Evolutionary conservation across 257 asterid species (phyloP).

Genomic region (Coffea eugenioides): DNA sequence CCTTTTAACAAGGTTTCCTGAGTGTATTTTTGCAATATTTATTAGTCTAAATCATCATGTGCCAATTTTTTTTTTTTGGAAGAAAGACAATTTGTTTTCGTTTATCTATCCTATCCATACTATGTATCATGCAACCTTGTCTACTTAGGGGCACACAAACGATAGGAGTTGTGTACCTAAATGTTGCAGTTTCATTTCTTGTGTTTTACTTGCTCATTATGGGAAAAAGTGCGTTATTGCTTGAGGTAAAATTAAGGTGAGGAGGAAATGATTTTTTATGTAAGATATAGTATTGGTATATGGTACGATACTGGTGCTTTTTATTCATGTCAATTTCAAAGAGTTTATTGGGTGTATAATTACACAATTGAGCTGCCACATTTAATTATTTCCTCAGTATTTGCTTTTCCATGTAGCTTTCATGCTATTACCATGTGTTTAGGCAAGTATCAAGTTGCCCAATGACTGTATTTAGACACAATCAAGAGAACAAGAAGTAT

Average conservation of each 20-base stretch:
- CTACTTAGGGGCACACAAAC: neutral
- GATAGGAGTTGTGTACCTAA: neutral
- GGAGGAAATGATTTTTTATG: neutral
- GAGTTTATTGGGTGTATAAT: neutral
- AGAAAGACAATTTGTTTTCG: neutral
- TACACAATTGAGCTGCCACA: neutral
- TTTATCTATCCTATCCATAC: neutral
- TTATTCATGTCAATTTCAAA: neutral
- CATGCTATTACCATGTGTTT: neutral
- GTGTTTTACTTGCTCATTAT: neutral
- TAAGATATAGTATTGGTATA: too few species aligned
- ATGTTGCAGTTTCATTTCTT: neutral
- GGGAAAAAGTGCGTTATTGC: neutral
- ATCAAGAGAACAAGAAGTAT: too few species aligned
- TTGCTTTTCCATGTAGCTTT: slow-evolving; percentile 6
- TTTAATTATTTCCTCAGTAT: neutral
- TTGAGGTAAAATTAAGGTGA: neutral
- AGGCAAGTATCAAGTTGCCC: neutral
- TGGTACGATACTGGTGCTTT: neutral
- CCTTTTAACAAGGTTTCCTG: neutral
- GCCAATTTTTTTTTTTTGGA: neutral
- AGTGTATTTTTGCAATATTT: neutral
- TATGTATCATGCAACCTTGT: slow-evolving; percentile 10
- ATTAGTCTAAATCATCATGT: neutral
- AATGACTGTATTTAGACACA: too few species aligned